Percentiles rank a stretch among this genome's conserved stretches.
Evolutionary conservation across 345 rosid species (phyloP).

Genomic region (Citrus sp.): DNA sequence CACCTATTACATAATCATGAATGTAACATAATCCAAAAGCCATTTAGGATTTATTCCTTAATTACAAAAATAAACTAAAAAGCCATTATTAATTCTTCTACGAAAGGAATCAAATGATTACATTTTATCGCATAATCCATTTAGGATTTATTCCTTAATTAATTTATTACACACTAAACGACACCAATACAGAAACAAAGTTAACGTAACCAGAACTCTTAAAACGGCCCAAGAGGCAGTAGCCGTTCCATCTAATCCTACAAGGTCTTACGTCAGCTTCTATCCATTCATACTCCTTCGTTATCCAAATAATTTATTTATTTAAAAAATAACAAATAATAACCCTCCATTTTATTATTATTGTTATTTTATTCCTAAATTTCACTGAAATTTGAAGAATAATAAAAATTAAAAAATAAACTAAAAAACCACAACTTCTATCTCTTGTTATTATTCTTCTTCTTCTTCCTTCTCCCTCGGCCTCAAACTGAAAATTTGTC

Average conservation of each 20-base stretch:
- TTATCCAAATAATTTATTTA: conserved; percentile 17
- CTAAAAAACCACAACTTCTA: conserved; percentile 16
- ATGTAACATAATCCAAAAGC: no score
- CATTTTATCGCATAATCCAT: no score
- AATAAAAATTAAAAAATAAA: background rate
- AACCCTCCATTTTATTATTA: background rate
- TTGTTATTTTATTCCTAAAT: background rate
- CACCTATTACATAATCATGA: no score
- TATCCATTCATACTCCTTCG: conserved; percentile 32
- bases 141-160: background rate
- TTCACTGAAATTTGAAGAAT: background rate
- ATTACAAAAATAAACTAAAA: no score
- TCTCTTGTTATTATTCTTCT: conserved; percentile 11
- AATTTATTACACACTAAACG: background rate
- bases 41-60: no score
- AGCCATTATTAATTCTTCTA: no score
- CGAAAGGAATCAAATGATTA: no score
- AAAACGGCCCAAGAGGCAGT: background rate
- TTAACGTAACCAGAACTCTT: background rate
- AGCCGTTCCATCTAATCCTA: conserved; percentile 11
- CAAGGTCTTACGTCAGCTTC: conserved; percentile 36
- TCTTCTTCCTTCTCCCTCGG: conserved; percentile 22
- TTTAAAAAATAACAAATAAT: background rate
- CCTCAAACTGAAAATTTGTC: conserved; percentile 12
- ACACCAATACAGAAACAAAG: background rate